Conservation (phyloP, 257 asterid genomes). For the Salvia rosmarinus region DNA sequence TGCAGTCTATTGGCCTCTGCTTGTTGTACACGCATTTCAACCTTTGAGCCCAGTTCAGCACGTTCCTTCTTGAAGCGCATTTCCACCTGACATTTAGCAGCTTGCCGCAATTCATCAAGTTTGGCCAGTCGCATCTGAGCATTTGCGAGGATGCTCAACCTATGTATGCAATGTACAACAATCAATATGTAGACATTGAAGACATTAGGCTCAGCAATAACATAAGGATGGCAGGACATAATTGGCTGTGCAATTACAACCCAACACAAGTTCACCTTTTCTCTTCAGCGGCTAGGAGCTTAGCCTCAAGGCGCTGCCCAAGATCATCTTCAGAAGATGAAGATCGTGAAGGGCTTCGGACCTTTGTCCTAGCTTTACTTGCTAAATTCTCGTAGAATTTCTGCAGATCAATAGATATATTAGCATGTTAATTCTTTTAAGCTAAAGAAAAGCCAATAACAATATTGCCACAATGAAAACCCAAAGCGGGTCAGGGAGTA, state of each 20-base stretch:
- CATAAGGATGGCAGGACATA: neutral
- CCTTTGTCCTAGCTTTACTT: slow-evolving; percentile 89
- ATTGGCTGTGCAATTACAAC: neutral
- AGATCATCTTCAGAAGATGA: slow-evolving; percentile 72
- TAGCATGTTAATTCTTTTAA: slow-evolving; percentile 1
- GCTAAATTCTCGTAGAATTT: slow-evolving; percentile 81
- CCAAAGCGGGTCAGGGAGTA: neutral
- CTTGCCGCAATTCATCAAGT: slow-evolving; percentile 85
- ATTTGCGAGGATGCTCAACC: slow-evolving; percentile 78
- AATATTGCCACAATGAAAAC: neutral
- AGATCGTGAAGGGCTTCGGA: slow-evolving; percentile 78
- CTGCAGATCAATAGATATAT: slow-evolving; percentile 47
- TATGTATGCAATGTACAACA: slow-evolving; percentile 30
- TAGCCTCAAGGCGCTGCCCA: slow-evolving; percentile 97
- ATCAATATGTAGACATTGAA: neutral
- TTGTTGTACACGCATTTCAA: slow-evolving; percentile 75
- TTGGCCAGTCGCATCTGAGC: slow-evolving; percentile 89
- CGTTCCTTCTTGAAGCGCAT: slow-evolving; percentile 75
- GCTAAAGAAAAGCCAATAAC: neutral
- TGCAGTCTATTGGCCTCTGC: slow-evolving; percentile 92
- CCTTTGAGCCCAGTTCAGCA: slow-evolving; percentile 84
- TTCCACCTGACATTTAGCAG: slow-evolving; percentile 80
- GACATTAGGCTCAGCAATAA: neutral
- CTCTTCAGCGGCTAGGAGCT: slow-evolving; percentile 94
- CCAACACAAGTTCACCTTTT: slow-evolving; percentile 56